Evolutionary conservation across 176 grass and related monocot genomes (phyloP).

Genomic region (Bromus sterilis): DNA sequence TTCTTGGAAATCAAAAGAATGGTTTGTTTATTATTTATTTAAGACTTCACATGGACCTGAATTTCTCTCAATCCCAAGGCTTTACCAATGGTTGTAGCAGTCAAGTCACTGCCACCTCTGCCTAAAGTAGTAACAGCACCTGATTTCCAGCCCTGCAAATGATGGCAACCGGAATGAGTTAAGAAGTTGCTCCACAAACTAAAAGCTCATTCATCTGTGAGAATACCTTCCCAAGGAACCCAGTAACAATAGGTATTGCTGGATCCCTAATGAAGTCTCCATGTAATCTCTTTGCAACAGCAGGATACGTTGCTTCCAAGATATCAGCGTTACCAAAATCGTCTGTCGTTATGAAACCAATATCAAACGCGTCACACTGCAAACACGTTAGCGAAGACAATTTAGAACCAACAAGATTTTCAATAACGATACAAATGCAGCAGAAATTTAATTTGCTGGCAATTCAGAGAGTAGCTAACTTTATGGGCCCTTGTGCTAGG

Average conservation of each 20-base stretch:
- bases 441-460: not conserved
- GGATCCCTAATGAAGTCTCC: slow-evolving; percentile 79
- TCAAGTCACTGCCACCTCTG: slow-evolving; percentile 90
- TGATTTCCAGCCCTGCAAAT: slow-evolving; percentile 81
- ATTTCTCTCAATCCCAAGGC: slow-evolving; percentile 97
- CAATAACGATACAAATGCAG: not conserved
- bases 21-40: slow-evolving; percentile 1
- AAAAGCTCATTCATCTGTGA: not conserved
- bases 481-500: not conserved
- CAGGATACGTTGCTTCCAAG: slow-evolving; percentile 93
- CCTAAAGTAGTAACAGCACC: slow-evolving; percentile 88
- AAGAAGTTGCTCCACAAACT: not conserved
- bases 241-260: slow-evolving; percentile 82
- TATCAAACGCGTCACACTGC: slow-evolving; percentile 87
- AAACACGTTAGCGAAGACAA: slow-evolving; percentile 18
- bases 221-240: slow-evolving; percentile 91
- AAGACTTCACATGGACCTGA: slow-evolving; percentile 58
- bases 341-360: slow-evolving; percentile 90
- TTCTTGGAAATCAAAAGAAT: not conserved
- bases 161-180: not conserved
- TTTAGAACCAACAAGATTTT: not conserved
- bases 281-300: slow-evolving; percentile 80
- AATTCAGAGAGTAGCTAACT: slow-evolving; percentile 1
- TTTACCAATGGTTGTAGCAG: slow-evolving; percentile 95
- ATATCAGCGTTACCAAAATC: slow-evolving; percentile 92